Evolutionary conservation across 257 asterid genomes (phyloP).

Genomic region (Gentiana dahurica): DNA sequence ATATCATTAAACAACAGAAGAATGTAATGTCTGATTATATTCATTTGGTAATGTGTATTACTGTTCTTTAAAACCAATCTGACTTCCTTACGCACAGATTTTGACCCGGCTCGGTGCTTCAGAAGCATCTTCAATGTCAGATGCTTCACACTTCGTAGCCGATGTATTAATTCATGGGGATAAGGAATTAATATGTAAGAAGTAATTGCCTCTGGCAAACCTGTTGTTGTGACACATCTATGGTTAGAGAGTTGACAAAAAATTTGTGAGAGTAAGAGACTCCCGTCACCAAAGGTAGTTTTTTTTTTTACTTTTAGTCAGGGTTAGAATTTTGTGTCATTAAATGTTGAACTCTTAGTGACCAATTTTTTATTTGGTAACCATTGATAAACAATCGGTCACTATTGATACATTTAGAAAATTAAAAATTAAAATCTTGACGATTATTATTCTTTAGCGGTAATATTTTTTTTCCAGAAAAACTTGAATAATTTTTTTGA

Average conservation of each 20-base stretch:
- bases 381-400: no score
- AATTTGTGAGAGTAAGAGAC: no score
- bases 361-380: no score
- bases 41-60: conserved; percentile 6
- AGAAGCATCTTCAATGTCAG: conserved; percentile 53
- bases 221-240: conserved; percentile 73
- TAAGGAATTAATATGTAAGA: conserved; percentile 88
- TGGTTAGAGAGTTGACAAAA: conserved; percentile 96
- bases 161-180: conserved; percentile 89
- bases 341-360: no score
- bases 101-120: conserved; percentile 71
- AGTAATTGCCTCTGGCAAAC: conserved; percentile 89
- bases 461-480: no score
- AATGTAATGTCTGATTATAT: conserved; percentile 33
- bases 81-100: conserved; percentile 29
- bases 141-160: conserved; percentile 87
- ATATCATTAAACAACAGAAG: conserved; percentile 63
- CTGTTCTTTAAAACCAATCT: conserved; percentile 1
- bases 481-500: no score
- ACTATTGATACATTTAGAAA: no score
- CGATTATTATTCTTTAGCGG: no score
- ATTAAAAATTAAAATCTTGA: no score
- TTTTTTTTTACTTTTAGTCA: no score
- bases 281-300: no score
- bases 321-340: no score